Percentiles rank a stretch among this genome's conserved stretches.
phyloP scores from a whole-genome alignment of 306 rosid species.

The Begonia loranthoides region DNA sequence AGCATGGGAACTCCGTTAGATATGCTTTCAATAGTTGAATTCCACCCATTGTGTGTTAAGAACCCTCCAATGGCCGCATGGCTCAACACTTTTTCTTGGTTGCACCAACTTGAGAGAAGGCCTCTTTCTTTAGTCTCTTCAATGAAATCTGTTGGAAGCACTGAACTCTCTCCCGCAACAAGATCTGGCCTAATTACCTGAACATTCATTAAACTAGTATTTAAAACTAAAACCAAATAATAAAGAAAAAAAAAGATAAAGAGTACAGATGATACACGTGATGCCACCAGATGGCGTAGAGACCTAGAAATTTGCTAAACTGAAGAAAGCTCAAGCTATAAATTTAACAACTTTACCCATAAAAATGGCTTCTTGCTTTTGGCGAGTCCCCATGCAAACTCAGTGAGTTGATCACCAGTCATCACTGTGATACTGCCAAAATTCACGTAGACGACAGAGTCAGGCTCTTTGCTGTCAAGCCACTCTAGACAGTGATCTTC shows the following conservation, averaged over 20 bases:
- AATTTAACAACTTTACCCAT: conserved; percentile 19
- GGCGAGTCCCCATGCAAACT: conserved; percentile 71
- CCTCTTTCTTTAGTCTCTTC: conserved; percentile 27
- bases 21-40: conserved; percentile 53
- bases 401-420: conserved; percentile 33
- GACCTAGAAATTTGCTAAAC: too few species aligned
- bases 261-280: too few species aligned
- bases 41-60: conserved; percentile 67
- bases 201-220: too few species aligned
- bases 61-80: conserved; percentile 54
- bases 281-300: too few species aligned
- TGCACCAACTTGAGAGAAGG: conserved; percentile 37
- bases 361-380: conserved; percentile 28
- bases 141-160: conserved; percentile 26
- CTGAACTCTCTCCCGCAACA: conserved; percentile 17
- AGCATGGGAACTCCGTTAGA: conserved; percentile 48
- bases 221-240: too few species aligned
- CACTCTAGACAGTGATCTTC: conserved; percentile 42
- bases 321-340: too few species aligned
- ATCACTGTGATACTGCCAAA: conserved; percentile 60
- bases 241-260: too few species aligned
- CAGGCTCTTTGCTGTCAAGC: conserved; percentile 27
- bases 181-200: conserved; percentile 55
- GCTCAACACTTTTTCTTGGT: conserved; percentile 41
- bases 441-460: conserved; percentile 51